phyloP scores from a whole-genome alignment of 768 basidiomycete species.

The Austroboletus eburneus region DNA sequence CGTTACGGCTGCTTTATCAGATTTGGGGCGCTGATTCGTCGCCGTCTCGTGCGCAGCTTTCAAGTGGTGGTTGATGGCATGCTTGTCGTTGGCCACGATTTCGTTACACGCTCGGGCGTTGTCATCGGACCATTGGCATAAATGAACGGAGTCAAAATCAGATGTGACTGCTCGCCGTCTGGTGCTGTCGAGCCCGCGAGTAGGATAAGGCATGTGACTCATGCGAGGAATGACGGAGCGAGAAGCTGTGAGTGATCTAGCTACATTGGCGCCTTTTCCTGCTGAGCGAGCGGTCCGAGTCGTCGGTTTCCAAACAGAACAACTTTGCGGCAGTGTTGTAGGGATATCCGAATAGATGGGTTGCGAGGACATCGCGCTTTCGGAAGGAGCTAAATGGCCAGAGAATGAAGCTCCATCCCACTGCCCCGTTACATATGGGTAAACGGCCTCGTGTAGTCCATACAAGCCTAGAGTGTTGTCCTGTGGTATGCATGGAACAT shows the following conservation, averaged over 20 bases:
- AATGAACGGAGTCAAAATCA: neutral
- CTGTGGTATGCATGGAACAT: neutral
- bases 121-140: slow-evolving; percentile 12
- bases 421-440: too few species aligned
- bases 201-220: slow-evolving; percentile 7
- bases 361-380: too few species aligned
- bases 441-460: neutral
- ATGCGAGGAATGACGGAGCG: neutral
- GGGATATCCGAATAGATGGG: neutral
- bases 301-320: neutral
- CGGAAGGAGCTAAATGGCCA: too few species aligned
- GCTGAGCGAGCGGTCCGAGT: neutral
- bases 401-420: too few species aligned
- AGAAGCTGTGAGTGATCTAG: neutral
- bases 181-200: neutral
- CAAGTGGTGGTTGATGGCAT: slow-evolving; percentile 14
- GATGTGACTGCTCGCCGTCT: neutral
- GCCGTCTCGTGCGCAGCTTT: slow-evolving; percentile 6
- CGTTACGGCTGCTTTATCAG: slow-evolving; percentile 2
- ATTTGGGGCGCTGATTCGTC: neutral
- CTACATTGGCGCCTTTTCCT: too few species aligned
- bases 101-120: neutral
- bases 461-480: slow-evolving; percentile 3
- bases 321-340: neutral
- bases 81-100: slow-evolving; percentile 2